These are phyloP conservation scores for Euclidium syriacum DNA, from an alignment of 345 rosid genomes.

Conservation along the genomic window DNA sequence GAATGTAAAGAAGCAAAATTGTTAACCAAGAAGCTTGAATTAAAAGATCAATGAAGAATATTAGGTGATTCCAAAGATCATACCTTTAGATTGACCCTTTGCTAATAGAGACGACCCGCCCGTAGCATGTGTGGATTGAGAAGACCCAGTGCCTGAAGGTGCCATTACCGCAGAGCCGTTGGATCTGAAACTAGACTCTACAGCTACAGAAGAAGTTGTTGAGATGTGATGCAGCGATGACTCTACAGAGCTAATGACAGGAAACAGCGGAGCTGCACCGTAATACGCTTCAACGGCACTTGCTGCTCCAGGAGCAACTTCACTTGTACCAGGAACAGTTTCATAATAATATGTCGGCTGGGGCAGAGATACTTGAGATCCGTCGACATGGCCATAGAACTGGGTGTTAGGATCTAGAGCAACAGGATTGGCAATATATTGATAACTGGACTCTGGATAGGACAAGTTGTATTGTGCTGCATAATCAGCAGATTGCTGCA, in stretches of 20 bases:
- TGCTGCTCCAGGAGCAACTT: conserved; percentile 44
- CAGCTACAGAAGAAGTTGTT: conserved; percentile 26
- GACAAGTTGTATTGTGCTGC: conserved; percentile 45
- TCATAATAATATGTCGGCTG: conserved; percentile 56
- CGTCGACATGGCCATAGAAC: conserved; percentile 64
- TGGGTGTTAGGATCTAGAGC: conserved; percentile 36
- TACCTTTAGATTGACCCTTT: conserved; percentile 79
- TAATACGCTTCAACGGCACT: conserved; percentile 53
- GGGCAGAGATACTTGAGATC: conserved; percentile 52
- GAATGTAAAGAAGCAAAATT: background rate
- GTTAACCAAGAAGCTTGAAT: background rate
- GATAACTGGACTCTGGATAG: conserved; percentile 48
- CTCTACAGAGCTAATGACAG: conserved; percentile 35
- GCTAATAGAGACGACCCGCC: conserved; percentile 34
- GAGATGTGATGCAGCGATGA: conserved; percentile 38
- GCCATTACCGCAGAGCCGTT: conserved; percentile 29
- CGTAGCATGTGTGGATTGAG: conserved; percentile 25
- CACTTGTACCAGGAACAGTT: conserved; percentile 51
- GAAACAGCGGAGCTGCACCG: conserved; percentile 39
- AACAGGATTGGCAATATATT: conserved; percentile 47
- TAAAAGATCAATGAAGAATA: background rate
- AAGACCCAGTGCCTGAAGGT: conserved; percentile 35
- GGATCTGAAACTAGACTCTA: conserved; percentile 26
- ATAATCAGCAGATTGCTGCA: conserved; percentile 49
- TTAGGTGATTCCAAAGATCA: background rate